These are phyloP conservation scores for Acmispon strigosus DNA, from an alignment of 306 rosid genomes.

Conservation along the genomic window DNA sequence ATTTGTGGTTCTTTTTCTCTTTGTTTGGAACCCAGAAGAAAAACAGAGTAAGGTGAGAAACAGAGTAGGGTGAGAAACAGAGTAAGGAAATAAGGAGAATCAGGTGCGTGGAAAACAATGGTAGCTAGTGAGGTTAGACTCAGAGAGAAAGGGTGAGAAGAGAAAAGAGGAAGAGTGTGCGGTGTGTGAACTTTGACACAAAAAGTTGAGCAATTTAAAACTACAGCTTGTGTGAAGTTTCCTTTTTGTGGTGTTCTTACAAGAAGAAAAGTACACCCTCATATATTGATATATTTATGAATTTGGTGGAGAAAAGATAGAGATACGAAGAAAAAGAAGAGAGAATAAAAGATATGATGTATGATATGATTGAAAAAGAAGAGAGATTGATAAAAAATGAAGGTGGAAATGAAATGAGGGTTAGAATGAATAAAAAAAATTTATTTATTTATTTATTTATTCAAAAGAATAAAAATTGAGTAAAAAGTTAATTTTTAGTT, in stretches of 20 bases:
- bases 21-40: neutral
- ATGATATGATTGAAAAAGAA: too few relatives aligned
- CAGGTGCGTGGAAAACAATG: slow-evolving; percentile 15
- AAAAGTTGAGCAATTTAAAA: neutral
- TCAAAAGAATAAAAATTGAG: too few relatives aligned
- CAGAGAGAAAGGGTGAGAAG: too few relatives aligned
- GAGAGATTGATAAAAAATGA: too few relatives aligned
- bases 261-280: neutral
- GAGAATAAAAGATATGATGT: too few relatives aligned
- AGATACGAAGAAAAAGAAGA: too few relatives aligned
- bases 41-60: neutral
- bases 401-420: too few relatives aligned
- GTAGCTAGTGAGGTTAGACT: neutral
- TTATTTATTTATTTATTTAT: too few relatives aligned
- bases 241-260: slow-evolving; percentile 12
- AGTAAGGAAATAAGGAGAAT: neutral
- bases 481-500: too few relatives aligned
- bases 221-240: neutral
- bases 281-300: too few relatives aligned
- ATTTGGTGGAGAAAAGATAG: too few relatives aligned
- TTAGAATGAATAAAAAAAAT: too few relatives aligned
- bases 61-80: neutral
- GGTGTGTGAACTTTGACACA: neutral
- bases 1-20: neutral
- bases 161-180: neutral